Base-by-base conservation (phyloP, 352 stramenopile species). In the Phytophthora pisi region DNA sequence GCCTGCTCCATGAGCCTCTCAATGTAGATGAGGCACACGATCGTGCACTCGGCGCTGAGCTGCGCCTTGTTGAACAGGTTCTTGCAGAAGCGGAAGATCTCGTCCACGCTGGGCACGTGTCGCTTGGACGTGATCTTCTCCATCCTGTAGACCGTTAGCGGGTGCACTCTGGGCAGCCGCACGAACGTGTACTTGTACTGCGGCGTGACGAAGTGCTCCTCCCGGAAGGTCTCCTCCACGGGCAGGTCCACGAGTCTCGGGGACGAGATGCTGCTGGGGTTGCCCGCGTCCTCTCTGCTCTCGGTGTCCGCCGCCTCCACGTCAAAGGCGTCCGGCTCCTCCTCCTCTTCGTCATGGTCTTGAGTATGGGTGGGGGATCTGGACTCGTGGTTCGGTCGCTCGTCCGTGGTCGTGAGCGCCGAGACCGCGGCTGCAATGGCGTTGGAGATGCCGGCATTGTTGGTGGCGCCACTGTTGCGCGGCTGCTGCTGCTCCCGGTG, bases 11-110 rank as follows among this genome's bases (percentile, higher is more conserved):
- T 99, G 20, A 99, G 87, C 13, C 97, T 92, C 78, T 99, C 98
- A 8, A 99, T 97, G 83, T 99, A 99, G 65, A 99, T 99, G 18
- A 99, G 89, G 57, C 89, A 97, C 51, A 99, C 97, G 73, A 99
- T 98, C 5, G 96, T 98, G 83, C 98, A 99, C 88, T 99, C 98
- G n/a, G 96, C 96, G 54, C 90, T 98, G 51, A 99, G 74, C 61
- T 98, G 95, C 16, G 98, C 97, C 61, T 97, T 95, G 64, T 98
- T 97, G 81, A 99, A 99, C 13, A 99, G 79, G 61, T 96, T 96
- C 57, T 92, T 95, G 64, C 94, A 92, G 57, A 98, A 98, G 13
- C 87, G 77, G 66, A 97, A 97, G 68, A 98, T 97, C 75, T 97
- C 93, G 59, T 97, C 86, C 26, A 97, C 90, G 36, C 78, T 95